Evolutionary conservation across 768 basidiomycete species (phyloP).

Genomic region (Plicaturopsis crispa): DNA sequence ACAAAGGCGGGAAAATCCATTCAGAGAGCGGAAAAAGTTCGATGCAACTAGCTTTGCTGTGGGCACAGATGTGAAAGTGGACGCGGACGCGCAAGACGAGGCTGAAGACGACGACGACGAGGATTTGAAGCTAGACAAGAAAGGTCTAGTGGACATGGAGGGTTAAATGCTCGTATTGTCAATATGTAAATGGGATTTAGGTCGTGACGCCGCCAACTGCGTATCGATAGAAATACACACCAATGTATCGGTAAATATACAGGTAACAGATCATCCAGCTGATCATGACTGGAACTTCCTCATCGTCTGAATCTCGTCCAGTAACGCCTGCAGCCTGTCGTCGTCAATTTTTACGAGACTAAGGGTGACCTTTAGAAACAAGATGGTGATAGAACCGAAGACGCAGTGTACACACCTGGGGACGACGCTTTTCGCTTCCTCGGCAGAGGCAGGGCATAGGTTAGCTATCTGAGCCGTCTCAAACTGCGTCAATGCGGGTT

Average conservation of each 20-base stretch:
- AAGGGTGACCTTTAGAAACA: not conserved
- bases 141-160: slow-evolving; percentile 34
- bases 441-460: slow-evolving; percentile 77
- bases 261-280: no score
- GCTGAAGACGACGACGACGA: slow-evolving; percentile 37
- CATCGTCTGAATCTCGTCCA: slow-evolving; percentile 87
- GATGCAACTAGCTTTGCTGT: slow-evolving; percentile 42
- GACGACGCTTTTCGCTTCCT: slow-evolving; percentile 87
- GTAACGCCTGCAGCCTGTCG: slow-evolving; percentile 70
- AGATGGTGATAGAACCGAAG: not conserved
- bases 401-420: slow-evolving; percentile 52
- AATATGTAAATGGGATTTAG: no score
- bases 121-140: slow-evolving; percentile 22
- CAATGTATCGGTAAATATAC: no score
- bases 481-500: slow-evolving; percentile 77
- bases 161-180: no score
- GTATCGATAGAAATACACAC: no score
- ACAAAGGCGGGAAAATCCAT: slow-evolving; percentile 47
- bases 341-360: slow-evolving; percentile 88
- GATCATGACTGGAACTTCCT: slow-evolving; percentile 83
- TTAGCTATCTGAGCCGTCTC: slow-evolving; percentile 93
- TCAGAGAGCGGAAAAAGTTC: slow-evolving; percentile 62
- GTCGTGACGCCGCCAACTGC: no score
- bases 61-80: slow-evolving; percentile 20
- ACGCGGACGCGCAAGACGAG: slow-evolving; percentile 20